Conservation (phyloP, 306 rosid species). For the Quercus dentata region DNA sequence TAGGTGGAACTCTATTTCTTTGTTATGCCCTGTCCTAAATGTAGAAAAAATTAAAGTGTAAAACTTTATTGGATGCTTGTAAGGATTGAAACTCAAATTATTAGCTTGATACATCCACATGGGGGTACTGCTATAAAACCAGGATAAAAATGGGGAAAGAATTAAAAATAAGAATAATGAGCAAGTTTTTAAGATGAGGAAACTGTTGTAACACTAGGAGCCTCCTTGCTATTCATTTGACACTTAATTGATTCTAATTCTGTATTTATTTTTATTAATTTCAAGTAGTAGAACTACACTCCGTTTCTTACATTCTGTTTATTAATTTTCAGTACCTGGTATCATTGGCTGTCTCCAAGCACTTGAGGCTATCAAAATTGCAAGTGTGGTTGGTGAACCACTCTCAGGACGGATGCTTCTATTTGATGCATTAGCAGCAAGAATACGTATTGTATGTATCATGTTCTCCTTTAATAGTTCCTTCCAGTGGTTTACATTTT, state of each 20-base stretch:
- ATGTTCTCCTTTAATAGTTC: constrained; percentile 9
- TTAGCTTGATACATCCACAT: background rate
- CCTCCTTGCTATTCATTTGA: background rate
- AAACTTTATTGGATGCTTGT: background rate
- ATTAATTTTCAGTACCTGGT: constrained; percentile 80
- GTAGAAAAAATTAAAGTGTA: background rate
- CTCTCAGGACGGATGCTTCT: constrained; percentile 93
- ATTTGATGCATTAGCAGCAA: constrained; percentile 74
- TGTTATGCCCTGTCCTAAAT: background rate
- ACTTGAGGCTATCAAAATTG: constrained; percentile 91
- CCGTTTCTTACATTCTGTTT: constrained; percentile 2
- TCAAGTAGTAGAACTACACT: background rate
- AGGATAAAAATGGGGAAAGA: background rate
- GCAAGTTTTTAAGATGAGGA: background rate
- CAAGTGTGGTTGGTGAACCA: constrained; percentile 82
- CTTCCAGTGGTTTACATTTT: background rate
- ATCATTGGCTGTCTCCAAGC: constrained; percentile 97
- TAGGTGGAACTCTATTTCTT: background rate
- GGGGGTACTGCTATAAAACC: background rate
- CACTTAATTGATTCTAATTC: background rate
- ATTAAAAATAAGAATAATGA: background rate
- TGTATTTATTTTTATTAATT: background rate
- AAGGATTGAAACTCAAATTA: background rate
- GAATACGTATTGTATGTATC: constrained; percentile 72
- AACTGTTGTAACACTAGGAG: background rate